phyloP scores from a whole-genome alignment of 768 basidiomycete species.

The Hypholoma fasciculare region DNA sequence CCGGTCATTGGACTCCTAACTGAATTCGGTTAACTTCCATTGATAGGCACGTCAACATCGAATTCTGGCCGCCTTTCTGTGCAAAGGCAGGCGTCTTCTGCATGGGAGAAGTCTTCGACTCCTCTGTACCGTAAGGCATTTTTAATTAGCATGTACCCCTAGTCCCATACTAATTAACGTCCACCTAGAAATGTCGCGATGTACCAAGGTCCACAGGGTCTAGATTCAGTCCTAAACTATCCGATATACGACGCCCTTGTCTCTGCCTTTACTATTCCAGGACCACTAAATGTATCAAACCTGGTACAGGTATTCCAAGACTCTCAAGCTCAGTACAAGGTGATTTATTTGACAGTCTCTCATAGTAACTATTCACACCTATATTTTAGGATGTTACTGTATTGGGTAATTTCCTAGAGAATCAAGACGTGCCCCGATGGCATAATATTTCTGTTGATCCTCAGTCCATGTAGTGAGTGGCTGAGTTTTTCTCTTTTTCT shows the following conservation, averaged over 20 bases:
- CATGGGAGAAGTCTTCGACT: constrained; percentile 76
- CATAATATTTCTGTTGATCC: constrained; percentile 69
- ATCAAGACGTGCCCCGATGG: constrained; percentile 79
- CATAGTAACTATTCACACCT: background rate
- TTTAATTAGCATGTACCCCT: background rate
- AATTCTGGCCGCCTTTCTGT: constrained; percentile 80
- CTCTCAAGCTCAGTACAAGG: constrained; percentile 55
- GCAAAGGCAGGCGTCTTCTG: constrained; percentile 80
- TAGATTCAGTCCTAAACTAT: constrained; percentile 74
- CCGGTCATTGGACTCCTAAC: background rate
- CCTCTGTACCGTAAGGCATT: constrained; percentile 46
- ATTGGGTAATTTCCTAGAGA: constrained; percentile 80
- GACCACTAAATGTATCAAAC: constrained; percentile 60
- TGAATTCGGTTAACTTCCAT: constrained; percentile 12
- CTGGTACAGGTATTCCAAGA: constrained; percentile 52
- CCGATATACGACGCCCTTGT: constrained; percentile 67
- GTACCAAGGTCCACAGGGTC: constrained; percentile 60
- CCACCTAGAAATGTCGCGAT: constrained; percentile 46
- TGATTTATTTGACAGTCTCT: constrained; percentile 4
- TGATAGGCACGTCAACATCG: constrained; percentile 64
- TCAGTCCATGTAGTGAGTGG: constrained; percentile 63
- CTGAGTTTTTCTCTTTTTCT: background rate
- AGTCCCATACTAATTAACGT: background rate
- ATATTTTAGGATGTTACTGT: constrained; percentile 35
- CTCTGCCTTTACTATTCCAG: constrained; percentile 71